Evolutionary conservation across 495 filamentous ascomycete species (phyloP).

Genomic region (Penicillium flavigenum): DNA sequence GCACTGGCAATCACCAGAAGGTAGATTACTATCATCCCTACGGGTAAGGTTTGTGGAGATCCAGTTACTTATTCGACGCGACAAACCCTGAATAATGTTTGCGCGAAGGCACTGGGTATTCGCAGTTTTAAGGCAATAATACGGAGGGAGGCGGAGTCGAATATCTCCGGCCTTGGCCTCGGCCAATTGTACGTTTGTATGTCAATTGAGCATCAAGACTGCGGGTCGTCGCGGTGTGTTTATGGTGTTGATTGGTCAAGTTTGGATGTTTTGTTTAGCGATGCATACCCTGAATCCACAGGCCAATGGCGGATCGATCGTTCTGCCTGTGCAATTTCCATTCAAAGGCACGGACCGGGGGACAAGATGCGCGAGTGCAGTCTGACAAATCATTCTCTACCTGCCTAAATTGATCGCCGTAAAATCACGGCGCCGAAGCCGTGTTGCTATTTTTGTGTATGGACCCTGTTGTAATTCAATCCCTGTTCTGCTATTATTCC

Average conservation of each 20-base stretch:
- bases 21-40: constrained; percentile 1
- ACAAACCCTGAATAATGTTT: not conserved
- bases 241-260: not conserved
- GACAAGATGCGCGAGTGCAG: not conserved
- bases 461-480: not conserved
- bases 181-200: not conserved
- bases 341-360: too few species aligned
- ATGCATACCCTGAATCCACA: not conserved
- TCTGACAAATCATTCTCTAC: not conserved
- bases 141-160: constrained; percentile 5
- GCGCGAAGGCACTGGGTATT: not conserved
- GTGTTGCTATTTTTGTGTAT: constrained; percentile 3
- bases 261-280: not conserved
- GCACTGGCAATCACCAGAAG: not conserved
- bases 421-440: not conserved
- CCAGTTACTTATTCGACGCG: not conserved
- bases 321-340: not conserved
- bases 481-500: too few species aligned
- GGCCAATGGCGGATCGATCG: not conserved
- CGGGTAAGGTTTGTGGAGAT: not conserved
- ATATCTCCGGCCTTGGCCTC: not conserved
- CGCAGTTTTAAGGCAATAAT: constrained; percentile 1
- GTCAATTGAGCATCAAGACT: not conserved
- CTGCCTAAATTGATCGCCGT: too few species aligned
- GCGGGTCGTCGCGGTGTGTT: not conserved